Percentiles rank a stretch among this genome's conserved stretches.
phyloP scores from a whole-genome alignment of 257 asterid species.

The Plantago elongata region DNA sequence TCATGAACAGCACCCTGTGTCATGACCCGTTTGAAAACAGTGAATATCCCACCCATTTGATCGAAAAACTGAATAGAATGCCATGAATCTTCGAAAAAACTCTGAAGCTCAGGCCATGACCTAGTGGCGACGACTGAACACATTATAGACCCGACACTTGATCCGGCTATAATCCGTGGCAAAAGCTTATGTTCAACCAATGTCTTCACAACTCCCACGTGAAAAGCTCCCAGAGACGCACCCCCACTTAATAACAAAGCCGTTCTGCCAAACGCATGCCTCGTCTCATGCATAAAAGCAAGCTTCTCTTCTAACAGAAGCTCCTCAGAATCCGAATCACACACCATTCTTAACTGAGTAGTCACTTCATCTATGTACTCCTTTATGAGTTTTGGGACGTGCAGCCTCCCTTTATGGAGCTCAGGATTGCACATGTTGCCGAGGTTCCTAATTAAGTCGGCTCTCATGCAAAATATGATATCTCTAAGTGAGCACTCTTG shows the following conservation, averaged over 20 bases:
- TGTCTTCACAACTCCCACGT: constrained; percentile 86
- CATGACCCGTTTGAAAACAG: constrained; percentile 76
- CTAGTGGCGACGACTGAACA: constrained; percentile 81
- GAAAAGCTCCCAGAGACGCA: constrained; percentile 92
- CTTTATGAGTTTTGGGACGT: constrained; percentile 80
- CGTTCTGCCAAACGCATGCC: constrained; percentile 96
- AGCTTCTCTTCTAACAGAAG: constrained; percentile 89
- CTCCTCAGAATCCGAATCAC: constrained; percentile 85
- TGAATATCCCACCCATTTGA: constrained; percentile 75
- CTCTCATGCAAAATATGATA: constrained; percentile 84
- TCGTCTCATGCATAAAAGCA: constrained; percentile 90
- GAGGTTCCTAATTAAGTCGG: constrained; percentile 79
- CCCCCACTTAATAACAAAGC: constrained; percentile 94
- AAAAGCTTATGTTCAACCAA: constrained; percentile 83
- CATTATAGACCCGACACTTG: constrained; percentile 94
- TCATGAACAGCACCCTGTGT: constrained; percentile 90
- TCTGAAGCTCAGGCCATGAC: constrained; percentile 97
- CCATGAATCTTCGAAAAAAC: constrained; percentile 92
- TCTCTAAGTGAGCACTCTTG: constrained; percentile 90
- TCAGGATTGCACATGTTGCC: constrained; percentile 96
- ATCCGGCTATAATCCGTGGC: constrained; percentile 92
- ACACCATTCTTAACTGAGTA: constrained; percentile 84
- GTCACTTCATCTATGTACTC: constrained; percentile 91
- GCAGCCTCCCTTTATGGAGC: constrained; percentile 87
- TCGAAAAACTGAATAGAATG: constrained; percentile 80